phyloP scores from a whole-genome alignment of 2,329 filamentous ascomycete genomes.

The Arthrinium puccinioides region DNA sequence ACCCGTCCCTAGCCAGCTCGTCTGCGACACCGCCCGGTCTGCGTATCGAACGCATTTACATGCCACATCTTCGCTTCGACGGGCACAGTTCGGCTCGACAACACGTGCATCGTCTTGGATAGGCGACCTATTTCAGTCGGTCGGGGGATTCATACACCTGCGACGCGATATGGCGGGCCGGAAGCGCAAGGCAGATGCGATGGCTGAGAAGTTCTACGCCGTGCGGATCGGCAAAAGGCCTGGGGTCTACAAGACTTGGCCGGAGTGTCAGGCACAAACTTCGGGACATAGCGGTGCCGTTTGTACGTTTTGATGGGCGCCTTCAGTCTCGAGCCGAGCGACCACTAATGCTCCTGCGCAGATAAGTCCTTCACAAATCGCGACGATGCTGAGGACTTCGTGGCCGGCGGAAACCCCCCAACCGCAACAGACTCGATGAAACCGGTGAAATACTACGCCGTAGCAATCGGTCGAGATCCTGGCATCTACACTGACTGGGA shows the following conservation, averaged over 20 bases:
- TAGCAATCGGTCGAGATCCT: conserved; percentile 49
- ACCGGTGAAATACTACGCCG: conserved; percentile 49
- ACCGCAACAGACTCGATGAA: conserved; percentile 29
- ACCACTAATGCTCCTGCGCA: conserved; percentile 25
- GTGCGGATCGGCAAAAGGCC: conserved; percentile 49
- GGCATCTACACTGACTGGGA: conserved; percentile 61
- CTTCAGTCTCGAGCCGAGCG: not conserved
- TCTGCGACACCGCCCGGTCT: too few species aligned
- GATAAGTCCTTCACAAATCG: conserved; percentile 72
- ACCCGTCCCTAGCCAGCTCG: too few species aligned
- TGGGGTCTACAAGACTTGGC: conserved; percentile 55
- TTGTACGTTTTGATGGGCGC: conserved; percentile 45
- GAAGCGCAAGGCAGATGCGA: conserved; percentile 41
- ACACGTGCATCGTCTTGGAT: too few species aligned
- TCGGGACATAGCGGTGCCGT: conserved; percentile 55
- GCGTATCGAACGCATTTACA: too few species aligned
- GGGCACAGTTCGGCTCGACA: too few species aligned
- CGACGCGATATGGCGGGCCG: conserved; percentile 24
- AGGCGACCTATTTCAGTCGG: too few species aligned
- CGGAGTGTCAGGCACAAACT: conserved; percentile 55
- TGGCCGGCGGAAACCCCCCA: conserved; percentile 50
- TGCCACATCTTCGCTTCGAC: too few species aligned
- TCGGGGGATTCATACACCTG: conserved; percentile 8
- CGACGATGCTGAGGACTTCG: conserved; percentile 73
- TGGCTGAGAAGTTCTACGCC: conserved; percentile 53